These are phyloP conservation scores for Bathelium albidoporum DNA, from an alignment of 495 filamentous ascomycete species.

Conservation along the genomic window DNA sequence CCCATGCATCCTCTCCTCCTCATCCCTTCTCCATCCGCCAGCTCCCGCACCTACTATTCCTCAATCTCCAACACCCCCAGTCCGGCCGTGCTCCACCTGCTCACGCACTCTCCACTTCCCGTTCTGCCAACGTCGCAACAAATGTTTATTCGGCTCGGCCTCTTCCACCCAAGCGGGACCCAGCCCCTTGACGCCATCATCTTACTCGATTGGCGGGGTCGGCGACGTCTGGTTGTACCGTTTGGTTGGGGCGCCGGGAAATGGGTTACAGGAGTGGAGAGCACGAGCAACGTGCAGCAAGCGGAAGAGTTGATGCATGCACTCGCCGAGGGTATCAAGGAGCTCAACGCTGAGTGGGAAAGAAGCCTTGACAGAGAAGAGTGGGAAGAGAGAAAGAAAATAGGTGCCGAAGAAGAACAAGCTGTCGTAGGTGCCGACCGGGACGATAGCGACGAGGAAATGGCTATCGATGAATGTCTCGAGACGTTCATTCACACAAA, in stretches of 20 bases:
- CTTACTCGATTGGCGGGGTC: neutral
- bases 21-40: neutral
- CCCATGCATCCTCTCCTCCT: neutral
- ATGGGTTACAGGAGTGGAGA: neutral
- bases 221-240: neutral
- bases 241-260: neutral
- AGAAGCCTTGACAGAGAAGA: neutral
- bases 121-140: neutral
- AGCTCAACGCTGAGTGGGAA: neutral
- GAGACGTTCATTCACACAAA: neutral
- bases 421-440: neutral
- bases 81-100: neutral
- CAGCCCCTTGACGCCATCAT: neutral
- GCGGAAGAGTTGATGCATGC: neutral
- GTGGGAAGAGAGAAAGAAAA: neutral
- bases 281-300: neutral
- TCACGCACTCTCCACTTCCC: neutral
- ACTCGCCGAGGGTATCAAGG: neutral
- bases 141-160: neutral
- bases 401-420: neutral
- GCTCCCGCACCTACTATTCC: neutral
- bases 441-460: neutral
- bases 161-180: neutral
- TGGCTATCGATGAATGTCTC: conserved; percentile 1
- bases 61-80: neutral